phyloP scores from a whole-genome alignment of 495 filamentous ascomycete genomes.

The Geoglossum glabrum region DNA sequence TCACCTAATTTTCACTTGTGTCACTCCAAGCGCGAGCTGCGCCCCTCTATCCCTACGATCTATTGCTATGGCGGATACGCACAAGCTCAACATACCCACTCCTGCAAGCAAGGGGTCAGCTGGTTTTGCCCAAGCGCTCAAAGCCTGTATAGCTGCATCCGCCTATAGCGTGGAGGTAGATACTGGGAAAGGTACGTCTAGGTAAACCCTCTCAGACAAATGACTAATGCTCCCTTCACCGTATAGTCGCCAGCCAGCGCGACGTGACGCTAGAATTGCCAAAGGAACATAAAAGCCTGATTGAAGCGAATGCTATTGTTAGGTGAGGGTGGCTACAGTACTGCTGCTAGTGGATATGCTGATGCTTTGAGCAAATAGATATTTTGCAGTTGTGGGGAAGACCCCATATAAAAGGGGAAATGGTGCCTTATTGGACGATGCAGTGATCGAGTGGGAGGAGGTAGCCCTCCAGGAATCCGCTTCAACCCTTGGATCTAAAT shows the following conservation, averaged over 20 bases:
- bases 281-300: constrained; percentile 13
- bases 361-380: constrained; percentile 7
- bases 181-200: constrained; percentile 11
- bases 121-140: constrained; percentile 14
- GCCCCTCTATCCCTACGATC: not conserved
- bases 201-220: not conserved
- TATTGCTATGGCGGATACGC: not conserved
- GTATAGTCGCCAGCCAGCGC: constrained; percentile 9
- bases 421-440: constrained; percentile 11
- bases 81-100: constrained; percentile 16
- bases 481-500: not conserved
- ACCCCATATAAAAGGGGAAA: constrained; percentile 5
- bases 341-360: not conserved
- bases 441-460: constrained; percentile 17
- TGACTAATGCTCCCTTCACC: not conserved
- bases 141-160: constrained; percentile 13
- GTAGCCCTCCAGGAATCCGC: constrained; percentile 1
- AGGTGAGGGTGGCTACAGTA: constrained; percentile 5
- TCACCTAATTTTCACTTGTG: not conserved
- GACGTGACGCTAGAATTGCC: constrained; percentile 11
- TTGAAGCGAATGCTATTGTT: constrained; percentile 17
- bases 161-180: constrained; percentile 13
- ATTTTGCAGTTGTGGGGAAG: not conserved
- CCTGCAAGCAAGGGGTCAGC: constrained; percentile 10
- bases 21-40: not conserved